Evolutionary conservation across 73 alveolate species (phyloP).

Genomic region (Tetrahymena thermophila): DNA sequence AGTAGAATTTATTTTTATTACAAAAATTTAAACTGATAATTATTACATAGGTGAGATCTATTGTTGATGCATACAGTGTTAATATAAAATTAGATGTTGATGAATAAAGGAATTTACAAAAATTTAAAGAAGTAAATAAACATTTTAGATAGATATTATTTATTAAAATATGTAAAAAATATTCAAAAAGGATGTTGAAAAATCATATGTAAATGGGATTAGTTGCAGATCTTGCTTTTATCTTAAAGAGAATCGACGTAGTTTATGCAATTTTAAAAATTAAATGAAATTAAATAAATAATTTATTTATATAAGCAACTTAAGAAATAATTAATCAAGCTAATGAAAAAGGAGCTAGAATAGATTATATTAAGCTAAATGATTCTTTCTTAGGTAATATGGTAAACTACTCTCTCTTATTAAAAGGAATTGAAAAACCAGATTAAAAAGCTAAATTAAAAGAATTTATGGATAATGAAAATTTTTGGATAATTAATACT

Average conservation of each 20-base stretch:
- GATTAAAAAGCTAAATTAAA: not conserved
- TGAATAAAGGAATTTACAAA: not conserved
- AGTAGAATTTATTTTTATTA: not conserved
- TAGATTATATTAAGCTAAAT: not conserved
- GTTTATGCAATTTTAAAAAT: not conserved
- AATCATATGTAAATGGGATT: not conserved
- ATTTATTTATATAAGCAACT: not conserved
- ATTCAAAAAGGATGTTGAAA: not conserved
- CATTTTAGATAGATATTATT: not conserved
- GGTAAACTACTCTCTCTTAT: not conserved
- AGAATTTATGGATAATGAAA: not conserved
- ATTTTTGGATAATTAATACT: not conserved
- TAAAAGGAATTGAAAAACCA: not conserved
- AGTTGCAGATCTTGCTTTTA: not conserved
- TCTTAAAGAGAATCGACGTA: not conserved
- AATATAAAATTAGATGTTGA: not conserved
- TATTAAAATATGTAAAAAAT: not conserved
- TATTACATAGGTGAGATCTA: not conserved
- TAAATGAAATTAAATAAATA: not conserved
- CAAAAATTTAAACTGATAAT: not conserved
- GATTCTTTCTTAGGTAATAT: not conserved
- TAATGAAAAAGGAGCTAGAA: not conserved
- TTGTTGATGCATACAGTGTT: not conserved
- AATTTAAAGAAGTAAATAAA: not conserved
- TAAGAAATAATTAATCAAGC: not conserved